These are phyloP conservation scores for Corynespora cassiicola DNA, from an alignment of 2,329 filamentous ascomycete species.

Conservation along the genomic window DNA sequence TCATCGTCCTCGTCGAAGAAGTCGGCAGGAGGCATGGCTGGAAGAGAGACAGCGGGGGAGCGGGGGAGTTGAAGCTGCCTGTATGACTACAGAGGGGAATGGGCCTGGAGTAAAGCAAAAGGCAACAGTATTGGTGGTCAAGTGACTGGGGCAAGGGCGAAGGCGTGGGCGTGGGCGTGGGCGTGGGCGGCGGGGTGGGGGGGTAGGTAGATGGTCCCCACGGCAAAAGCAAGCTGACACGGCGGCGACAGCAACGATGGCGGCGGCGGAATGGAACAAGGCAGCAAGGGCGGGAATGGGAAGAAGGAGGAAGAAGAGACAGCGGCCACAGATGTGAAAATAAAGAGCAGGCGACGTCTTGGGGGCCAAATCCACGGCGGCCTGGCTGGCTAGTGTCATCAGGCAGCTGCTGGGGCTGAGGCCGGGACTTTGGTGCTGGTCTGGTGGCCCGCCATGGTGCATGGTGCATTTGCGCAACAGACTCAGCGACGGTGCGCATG, in stretches of 20 bases:
- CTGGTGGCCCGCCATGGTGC: slow-evolving; percentile 15
- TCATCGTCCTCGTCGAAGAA: slow-evolving; percentile 34
- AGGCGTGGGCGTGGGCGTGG: too few relatives aligned
- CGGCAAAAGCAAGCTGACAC: slow-evolving; percentile 10
- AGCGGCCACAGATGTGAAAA: slow-evolving; percentile 16
- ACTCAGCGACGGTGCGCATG: slow-evolving; percentile 8
- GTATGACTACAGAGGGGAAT: too few relatives aligned
- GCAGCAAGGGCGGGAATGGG: slow-evolving; percentile 7
- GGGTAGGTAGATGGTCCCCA: too few relatives aligned
- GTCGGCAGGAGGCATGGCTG: slow-evolving; percentile 31
- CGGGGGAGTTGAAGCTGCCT: slow-evolving; percentile 1
- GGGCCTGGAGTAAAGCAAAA: too few relatives aligned
- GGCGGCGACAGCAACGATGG: not conserved
- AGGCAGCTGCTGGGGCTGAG: slow-evolving; percentile 29
- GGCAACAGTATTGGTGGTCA: too few relatives aligned
- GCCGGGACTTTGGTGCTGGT: slow-evolving; percentile 12
- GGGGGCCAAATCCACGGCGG: slow-evolving; percentile 18
- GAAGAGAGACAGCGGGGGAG: not conserved
- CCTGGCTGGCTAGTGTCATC: slow-evolving; percentile 19
- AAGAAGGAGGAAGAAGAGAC: slow-evolving; percentile 18
- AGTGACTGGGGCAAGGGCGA: too few relatives aligned
- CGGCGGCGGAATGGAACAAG: too few relatives aligned
- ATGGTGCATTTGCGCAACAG: slow-evolving; percentile 11
- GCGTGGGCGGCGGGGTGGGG: too few relatives aligned
- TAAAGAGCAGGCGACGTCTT: slow-evolving; percentile 16